Base-by-base conservation (phyloP, 2,329 filamentous ascomycete genomes). In the Botryotinia narcissicola region DNA sequence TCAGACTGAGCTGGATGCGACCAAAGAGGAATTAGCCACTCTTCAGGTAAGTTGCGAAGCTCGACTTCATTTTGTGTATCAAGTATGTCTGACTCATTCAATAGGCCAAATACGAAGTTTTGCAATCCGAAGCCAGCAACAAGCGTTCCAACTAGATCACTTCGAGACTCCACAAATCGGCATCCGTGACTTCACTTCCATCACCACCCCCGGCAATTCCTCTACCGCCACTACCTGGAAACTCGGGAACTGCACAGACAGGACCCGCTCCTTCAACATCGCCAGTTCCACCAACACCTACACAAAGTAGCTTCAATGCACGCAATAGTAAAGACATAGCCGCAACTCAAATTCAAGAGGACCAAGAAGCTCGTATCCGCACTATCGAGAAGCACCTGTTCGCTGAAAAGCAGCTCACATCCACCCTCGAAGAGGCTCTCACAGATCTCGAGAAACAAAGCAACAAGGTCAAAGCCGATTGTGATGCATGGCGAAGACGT, bases 361-460 rank as follows among this genome's bases (percentile, higher is more conserved):
- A 99, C 79, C 95, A 98, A 82, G 96, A 99, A 81, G 93, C 93
- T 61, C 94, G 95, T 76, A 97, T 99, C 81, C 91, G 93, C 74
- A 97, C 94, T 10, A 97, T 99, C 76, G 95, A 99, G 86, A 98
- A 98, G 85, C 94, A 98, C 81, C 88, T 99, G 37, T 92, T 93
- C 77, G 96, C 96, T 5, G 96, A 99, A 86, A 97, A 97, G 82
- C 95, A 98, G 82, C 90, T 99, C 74, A 99, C 95, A 0, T 92
- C 93, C 66, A 98, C 95, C 3, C 88, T 99, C 57, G 96, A 99
- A 82, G 95, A 98, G 83, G 96, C 96, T 10, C 89, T 99, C 44
- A 95, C 94, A 3, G 96, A 99, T 79, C 89, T 99, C 54, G 96
- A 99, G 84, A 89, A 90, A 73, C 94, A 97, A 78, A 94, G 93